Base-by-base conservation (phyloP, 371 early-diverging fungal genomes). In the Mucor mucedo region DNA sequence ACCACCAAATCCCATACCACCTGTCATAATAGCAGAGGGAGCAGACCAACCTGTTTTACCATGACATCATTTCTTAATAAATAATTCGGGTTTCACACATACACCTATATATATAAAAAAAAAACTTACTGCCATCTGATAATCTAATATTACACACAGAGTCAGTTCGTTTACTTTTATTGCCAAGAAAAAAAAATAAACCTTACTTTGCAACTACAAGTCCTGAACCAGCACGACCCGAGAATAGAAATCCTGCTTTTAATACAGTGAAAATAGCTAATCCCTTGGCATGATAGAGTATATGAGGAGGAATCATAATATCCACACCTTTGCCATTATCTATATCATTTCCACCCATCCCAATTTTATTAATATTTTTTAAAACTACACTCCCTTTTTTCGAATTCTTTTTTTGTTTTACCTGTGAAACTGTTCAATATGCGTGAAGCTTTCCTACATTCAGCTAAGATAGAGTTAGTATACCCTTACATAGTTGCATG, bases 231-330 rank as follows among this genome's bases (percentile, higher is more conserved):
- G 85, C 80, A 10, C 93, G 80, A 21, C 93, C 94, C 3, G 89
- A 86, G 88, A 91, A 94, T n/a, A 93, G 58, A 65, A 94, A 92
- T 0, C 94, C 95, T 50, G 89, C 94, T 67, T 95, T 95, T 61
- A 94, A 65, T 5, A 93, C 93, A 0, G 90, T 87, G 65, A 95
- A 74, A n/a, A 95, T 86, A 39, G 94, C 95, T 5, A 95, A 77
- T 3, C 95, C 95, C 69, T 88, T 90, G 49, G 94, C 93, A 45
- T 82, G 68, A 42, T 68, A 61, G 10, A 91, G 64, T 16, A 91
- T 83, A 33, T 77, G 65, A 4, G 78, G 73, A 27, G 91, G 91
- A 59, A 91, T 91, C 28, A 84, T 68, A 49, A 77, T 72, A 64
- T 90, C 89, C 2, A 82, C 58, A 0, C 83, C 84, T 48, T 69